Conservation (phyloP, 2,329 filamentous ascomycete genomes). For the Aspergillus sclerotialis region DNA sequence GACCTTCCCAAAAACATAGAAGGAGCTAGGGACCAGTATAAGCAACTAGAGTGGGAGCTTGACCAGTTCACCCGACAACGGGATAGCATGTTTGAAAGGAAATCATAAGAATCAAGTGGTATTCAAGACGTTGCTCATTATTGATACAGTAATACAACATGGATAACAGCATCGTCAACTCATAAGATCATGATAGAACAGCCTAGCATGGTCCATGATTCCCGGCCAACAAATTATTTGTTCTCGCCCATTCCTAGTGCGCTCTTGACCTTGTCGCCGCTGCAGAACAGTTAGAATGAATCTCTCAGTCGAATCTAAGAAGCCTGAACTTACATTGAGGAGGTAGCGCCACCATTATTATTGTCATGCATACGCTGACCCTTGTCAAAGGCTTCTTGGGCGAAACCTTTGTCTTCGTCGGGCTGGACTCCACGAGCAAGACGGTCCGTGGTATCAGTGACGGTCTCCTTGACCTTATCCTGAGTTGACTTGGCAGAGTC, state of each 20-base stretch:
- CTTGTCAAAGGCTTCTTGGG: conserved; percentile 48
- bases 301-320: no score
- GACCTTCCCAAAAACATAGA: conserved; percentile 65
- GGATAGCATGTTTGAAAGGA: conserved; percentile 60
- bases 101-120: conserved; percentile 3
- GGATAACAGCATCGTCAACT: conserved; percentile 20
- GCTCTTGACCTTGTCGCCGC: conserved; percentile 39
- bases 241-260: conserved; percentile 33
- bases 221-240: conserved; percentile 6
- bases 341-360: conserved; percentile 27
- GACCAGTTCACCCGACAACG: conserved; percentile 54
- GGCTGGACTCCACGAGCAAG: conserved; percentile 44
- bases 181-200: conserved; percentile 13
- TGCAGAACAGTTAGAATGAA: conserved; percentile 12
- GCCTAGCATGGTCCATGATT: conserved; percentile 1
- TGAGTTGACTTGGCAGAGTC: conserved; percentile 55
- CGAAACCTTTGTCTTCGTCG: conserved; percentile 49
- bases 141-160: conserved; percentile 1
- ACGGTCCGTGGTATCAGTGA: conserved; percentile 52
- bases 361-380: conserved; percentile 39
- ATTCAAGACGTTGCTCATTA: no score
- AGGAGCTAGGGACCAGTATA: conserved; percentile 63
- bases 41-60: conserved; percentile 59
- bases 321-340: conserved; percentile 33
- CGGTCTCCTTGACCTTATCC: conserved; percentile 49